Conservation (phyloP, 2,329 filamentous ascomycete genomes). For the Alternaria incomplexa region DNA sequence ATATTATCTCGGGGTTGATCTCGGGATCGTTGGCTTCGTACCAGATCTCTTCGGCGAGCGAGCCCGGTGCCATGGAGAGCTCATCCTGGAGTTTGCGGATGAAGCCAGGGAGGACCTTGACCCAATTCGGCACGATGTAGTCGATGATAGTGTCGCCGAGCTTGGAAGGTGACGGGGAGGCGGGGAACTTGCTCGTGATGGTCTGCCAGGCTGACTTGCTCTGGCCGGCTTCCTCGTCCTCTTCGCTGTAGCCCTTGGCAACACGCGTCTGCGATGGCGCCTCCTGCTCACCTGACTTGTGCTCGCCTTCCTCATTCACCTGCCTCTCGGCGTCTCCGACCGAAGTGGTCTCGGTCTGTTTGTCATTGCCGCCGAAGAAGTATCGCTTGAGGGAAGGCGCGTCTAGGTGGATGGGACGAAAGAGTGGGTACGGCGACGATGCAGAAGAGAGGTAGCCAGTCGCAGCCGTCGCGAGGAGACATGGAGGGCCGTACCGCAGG, state of each 20-base stretch:
- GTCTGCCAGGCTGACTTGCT: constrained; percentile 41
- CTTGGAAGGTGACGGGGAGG: constrained; percentile 39
- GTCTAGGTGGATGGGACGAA: constrained; percentile 37
- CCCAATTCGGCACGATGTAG: constrained; percentile 82
- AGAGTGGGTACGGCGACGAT: constrained; percentile 17
- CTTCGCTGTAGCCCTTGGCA: constrained; percentile 29
- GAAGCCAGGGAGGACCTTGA: constrained; percentile 74
- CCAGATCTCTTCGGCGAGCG: constrained; percentile 93
- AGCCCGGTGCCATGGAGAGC: constrained; percentile 84
- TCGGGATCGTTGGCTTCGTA: constrained; percentile 82
- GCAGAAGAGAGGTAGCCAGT: constrained; percentile 27
- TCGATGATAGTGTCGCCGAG: constrained; percentile 66
- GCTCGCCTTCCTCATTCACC: constrained; percentile 14
- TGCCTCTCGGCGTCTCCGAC: constrained; percentile 24
- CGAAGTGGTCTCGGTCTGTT: constrained; percentile 24
- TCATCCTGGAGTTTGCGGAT: constrained; percentile 85
- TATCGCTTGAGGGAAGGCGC: constrained; percentile 33
- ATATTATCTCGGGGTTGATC: constrained; percentile 85
- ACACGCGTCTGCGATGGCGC: constrained; percentile 45
- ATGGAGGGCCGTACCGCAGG: constrained; percentile 39
- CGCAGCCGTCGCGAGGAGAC: constrained; percentile 33
- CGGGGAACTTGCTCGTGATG: constrained; percentile 38
- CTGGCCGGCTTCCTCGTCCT: constrained; percentile 23
- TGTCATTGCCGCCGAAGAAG: constrained; percentile 11
- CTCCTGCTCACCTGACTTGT: constrained; percentile 36